A percentile compares a stretch with the other conserved stretches of the same genome.
Evolutionary conservation across 2,329 filamentous ascomycete genomes (phyloP).

Genomic region (Pestalotiopsis sp.): DNA sequence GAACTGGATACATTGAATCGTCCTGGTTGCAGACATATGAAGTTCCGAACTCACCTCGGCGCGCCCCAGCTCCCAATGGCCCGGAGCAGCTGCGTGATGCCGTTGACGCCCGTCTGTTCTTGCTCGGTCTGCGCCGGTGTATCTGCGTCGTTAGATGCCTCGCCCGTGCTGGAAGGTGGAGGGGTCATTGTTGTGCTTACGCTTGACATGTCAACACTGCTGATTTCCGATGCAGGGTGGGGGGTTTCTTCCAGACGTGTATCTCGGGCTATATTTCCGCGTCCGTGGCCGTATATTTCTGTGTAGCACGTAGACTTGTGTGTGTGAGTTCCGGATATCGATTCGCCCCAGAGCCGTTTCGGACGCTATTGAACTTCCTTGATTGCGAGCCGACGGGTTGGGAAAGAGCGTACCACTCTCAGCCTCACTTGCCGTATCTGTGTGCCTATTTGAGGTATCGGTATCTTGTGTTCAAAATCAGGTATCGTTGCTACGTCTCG

Average conservation of each 20-base stretch:
- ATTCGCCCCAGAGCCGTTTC: not conserved
- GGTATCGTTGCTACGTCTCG: too few relatives aligned
- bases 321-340: not conserved
- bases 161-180: not conserved
- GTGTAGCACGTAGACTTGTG: not conserved
- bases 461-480: too few relatives aligned
- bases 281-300: too few relatives aligned
- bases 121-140: not conserved
- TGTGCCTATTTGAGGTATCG: too few relatives aligned
- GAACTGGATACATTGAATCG: not conserved
- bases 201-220: not conserved
- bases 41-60: not conserved
- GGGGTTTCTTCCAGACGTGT: too few relatives aligned
- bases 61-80: not conserved
- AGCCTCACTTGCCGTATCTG: too few relatives aligned
- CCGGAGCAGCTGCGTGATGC: conserved; percentile 1
- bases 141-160: not conserved
- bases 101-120: not conserved
- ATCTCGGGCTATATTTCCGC: too few relatives aligned
- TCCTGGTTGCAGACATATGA: not conserved
- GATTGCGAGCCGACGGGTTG: not conserved
- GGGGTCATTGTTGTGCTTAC: not conserved
- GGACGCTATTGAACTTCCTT: not conserved
- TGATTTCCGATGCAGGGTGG: not conserved
- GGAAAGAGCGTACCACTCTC: too few relatives aligned